These are phyloP conservation scores for Chaetomiaceae sp. DNA, from an alignment of 2,329 filamentous ascomycete genomes.

Conservation along the genomic window DNA sequence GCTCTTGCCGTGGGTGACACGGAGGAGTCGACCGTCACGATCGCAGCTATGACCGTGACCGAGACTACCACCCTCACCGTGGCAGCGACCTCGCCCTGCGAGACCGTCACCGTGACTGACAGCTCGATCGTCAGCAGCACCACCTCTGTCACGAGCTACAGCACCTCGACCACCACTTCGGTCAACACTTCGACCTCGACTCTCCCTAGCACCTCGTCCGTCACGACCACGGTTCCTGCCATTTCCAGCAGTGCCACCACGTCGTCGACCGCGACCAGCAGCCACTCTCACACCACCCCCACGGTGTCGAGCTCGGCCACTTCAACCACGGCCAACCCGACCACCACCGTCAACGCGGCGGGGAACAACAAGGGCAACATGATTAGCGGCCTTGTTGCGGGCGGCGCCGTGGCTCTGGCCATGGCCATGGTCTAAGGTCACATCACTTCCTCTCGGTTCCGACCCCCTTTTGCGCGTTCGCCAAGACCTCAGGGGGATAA, in stretches of 20 bases:
- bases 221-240: not conserved
- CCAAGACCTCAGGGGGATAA: not conserved
- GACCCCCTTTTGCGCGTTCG: not conserved
- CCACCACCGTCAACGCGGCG: conserved; percentile 4
- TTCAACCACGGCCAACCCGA: not conserved
- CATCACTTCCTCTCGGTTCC: no score
- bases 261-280: not conserved
- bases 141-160: not conserved
- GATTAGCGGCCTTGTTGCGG: conserved; percentile 4
- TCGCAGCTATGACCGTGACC: conserved; percentile 8
- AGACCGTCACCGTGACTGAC: not conserved
- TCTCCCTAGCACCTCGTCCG: not conserved
- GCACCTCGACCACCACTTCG: conserved; percentile 2
- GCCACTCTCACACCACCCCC: not conserved
- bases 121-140: not conserved
- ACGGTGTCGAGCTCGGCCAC: conserved; percentile 1
- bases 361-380: conserved; percentile 3
- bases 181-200: not conserved
- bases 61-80: not conserved
- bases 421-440: conserved; percentile 8
- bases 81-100: not conserved
- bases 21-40: conserved; percentile 4
- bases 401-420: conserved; percentile 5
- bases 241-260: not conserved
- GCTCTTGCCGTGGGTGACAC: not conserved